Base-by-base conservation (phyloP, 129 eudicot genomes). In the Calendula officinalis region DNA sequence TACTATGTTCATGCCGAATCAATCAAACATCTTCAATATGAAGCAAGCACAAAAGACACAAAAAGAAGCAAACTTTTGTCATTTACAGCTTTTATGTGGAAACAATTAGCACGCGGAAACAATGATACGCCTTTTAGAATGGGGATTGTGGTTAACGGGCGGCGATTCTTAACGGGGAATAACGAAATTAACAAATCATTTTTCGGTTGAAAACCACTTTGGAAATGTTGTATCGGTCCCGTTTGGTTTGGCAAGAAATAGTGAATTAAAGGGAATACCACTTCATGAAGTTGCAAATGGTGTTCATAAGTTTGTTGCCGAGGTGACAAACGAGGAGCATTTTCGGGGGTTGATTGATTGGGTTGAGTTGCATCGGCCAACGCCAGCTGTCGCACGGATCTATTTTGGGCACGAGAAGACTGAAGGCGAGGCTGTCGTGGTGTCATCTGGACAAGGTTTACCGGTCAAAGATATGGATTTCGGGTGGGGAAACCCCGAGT, bases 401-500 rank as follows among this genome's bases (percentile, higher is more conserved):
- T 84, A 81, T 57, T 57, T 69, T 3, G 74, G 74, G 47, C 37
- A 15, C 10, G 17, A 66, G 27, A 38, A 66, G 61, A 34, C 15
- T 9, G 76, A 42, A 46, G 78, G 72, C 3, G 71, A 65, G 1
- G 86, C 88, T 0, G 32, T 84, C 8, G 88, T 87, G 11, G 91
- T 87, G 16, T 87, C 95, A 5, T 81, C 88, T 0, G 91, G 95
- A 16, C 86, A 46, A 22, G 75, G 80, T 32, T 87, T 87, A 60
- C 88, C 91, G 13, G 77, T 84, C 3, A 42, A 30, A 11, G 64
- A 65, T 10, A 36, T 87, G 75, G 82, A 87, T n/a, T 87, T 84
- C 47, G 95, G 95, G 36, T 87, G 86, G 91, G 95, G 95, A 3
- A 36, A 13, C 44, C 84, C 88, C 8, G 70, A 11, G 3, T 84